Evolutionary conservation across 192 early-diverging fungal species (phyloP), one percentile per base, ranked within the genome.

Genomic region (Geranomyces michiganensis): DNA sequence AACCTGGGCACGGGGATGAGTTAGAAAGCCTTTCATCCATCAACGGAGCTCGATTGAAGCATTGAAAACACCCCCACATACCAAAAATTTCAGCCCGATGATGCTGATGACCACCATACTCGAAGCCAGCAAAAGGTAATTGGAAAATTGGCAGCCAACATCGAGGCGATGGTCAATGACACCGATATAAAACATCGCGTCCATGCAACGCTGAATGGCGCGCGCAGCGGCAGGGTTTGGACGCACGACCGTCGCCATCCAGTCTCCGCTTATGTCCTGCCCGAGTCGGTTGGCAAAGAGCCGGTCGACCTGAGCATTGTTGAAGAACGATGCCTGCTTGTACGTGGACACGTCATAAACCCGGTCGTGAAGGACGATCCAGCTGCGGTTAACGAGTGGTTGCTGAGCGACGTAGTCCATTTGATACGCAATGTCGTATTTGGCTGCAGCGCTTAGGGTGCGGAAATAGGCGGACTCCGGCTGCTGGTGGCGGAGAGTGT

Each of bases 31-130:
- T n/a, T n/a, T n/a, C n/a, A n/a, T n/a, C n/a, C n/a, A n/a, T n/a
- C n/a, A n/a, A n/a, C n/a, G n/a, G n/a, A n/a, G n/a, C n/a, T n/a
- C n/a, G 24, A 93, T 92, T n/a, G 94, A 92, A 41, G 36, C 36
- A 41, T 41, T 41, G 10, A 41, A 41, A 41, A n/a, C n/a, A n/a
- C n/a, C n/a, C n/a, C n/a, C n/a, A n/a, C 36, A 41, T 41, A 41
- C 36, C 49, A 96, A 76, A 65, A 96, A 96, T 84, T 96, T 96
- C 82, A 96, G 88, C 45, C 91, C 83, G 60, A 96, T 90, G 32
- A 96, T 89, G 32, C 84, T 58, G 8, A 88, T 89, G 62, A 95
- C 77, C 24, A 95, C 49, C 13, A 86, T 69, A 0, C 92, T 85
- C 21, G 89, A 88, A 10, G 84, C 85, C 62, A 94, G 80, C 27